These are phyloP conservation scores for Polymyxa betae DNA, from an alignment of 208 protist species.

Conservation along the genomic window DNA sequence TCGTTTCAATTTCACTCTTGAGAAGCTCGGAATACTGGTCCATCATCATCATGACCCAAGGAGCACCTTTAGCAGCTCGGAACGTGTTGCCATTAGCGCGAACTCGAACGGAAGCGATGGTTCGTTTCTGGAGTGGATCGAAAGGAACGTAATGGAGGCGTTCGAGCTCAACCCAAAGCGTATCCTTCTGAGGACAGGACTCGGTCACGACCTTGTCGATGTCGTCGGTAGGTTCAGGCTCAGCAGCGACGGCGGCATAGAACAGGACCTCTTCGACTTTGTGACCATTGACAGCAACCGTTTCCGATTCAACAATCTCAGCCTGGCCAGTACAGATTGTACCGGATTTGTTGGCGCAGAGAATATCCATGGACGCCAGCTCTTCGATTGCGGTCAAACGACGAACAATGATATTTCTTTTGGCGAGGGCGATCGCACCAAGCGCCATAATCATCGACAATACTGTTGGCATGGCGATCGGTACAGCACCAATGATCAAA, in stretches of 20 bases:
- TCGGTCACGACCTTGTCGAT: background rate
- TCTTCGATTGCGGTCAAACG: slow-evolving; percentile 1
- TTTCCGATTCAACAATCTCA: background rate
- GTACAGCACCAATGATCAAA: slow-evolving; percentile 21
- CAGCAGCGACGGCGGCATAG: background rate
- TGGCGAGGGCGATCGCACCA: slow-evolving; percentile 12
- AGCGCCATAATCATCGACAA: background rate
- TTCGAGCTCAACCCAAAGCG: slow-evolving; percentile 13
- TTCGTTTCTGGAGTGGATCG: background rate
- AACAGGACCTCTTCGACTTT: slow-evolving; percentile 37
- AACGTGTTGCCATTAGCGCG: slow-evolving; percentile 51
- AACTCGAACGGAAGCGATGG: slow-evolving; percentile 9
- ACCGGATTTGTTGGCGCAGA: background rate
- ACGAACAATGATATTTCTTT: background rate
- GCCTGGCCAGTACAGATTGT: background rate
- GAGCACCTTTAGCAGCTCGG: background rate
- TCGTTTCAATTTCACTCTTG: background rate
- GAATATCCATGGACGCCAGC: slow-evolving; percentile 29
- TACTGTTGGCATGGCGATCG: slow-evolving; percentile 3
- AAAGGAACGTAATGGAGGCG: background rate
- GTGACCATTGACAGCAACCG: background rate
- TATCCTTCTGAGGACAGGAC: background rate
- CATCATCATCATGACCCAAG: background rate
- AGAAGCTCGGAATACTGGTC: background rate
- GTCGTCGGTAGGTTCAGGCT: background rate